Evolutionary conservation across 176 grass and related monocot genomes (phyloP), one percentile per base, ranked within the genome.

Genomic region (Triticum monococcum): DNA sequence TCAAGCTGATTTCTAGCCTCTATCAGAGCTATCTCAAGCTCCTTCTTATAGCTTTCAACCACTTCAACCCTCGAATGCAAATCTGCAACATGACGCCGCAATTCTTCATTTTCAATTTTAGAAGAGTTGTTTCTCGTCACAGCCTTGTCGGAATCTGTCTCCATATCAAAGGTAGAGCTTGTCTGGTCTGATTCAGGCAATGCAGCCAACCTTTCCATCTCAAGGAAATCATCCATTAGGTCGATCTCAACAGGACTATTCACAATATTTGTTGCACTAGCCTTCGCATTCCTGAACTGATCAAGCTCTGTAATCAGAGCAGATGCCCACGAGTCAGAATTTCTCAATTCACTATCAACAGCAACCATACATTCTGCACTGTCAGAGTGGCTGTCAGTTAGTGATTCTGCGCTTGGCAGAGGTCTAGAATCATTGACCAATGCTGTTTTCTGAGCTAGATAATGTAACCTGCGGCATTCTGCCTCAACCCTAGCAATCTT

Each of bases 161-260:
- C 88, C 62, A 79, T 87, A 83, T 96, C 89, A 31, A 86, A 89
- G 75, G 37, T 88, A 77, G 88, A 93, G 73, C 77, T 91, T 63
- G 81, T 78, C 79, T 63, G 62, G 52, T 93, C 92, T 83, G 89
- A 83, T 64, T 91, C 92, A 61, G 85, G 90, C 68, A 92, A 89
- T 82, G 92, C 90, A 81, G 87, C 97, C 32, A 99, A 85, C 69
- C 89, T 97, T 77, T 99, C 97, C 97, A 99, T 99, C 85, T 99
- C 97, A 38, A 99, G 92, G 82, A 99, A 97, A 94, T 99, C 97
- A 89, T 97, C 92, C 97, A 99, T 94, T 79, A 99, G 77, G 50
- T 99, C 90, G 54, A 99, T 94, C 61, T 91, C 94, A 79, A 94
- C 50, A 46, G 92, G 79, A 38, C 82, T 89, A 61, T 89, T 89